phyloP scores from a whole-genome alignment of 2,329 filamentous ascomycete genomes.

The Dendrostoma leiphaemia region DNA sequence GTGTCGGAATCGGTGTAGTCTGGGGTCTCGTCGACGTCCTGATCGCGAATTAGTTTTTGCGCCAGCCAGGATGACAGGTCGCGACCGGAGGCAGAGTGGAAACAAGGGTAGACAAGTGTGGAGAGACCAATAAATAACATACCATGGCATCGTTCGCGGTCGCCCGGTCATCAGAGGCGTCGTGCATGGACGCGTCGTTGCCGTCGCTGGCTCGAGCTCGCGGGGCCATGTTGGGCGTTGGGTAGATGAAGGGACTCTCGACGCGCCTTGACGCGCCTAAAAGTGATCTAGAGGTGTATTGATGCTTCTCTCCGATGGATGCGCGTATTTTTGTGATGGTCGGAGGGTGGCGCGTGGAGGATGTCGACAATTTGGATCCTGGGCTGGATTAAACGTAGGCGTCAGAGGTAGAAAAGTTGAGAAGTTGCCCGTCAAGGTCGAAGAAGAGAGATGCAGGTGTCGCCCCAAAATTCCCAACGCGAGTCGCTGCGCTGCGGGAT shows the following conservation, averaged over 20 bases:
- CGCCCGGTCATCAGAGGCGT: constrained; percentile 48
- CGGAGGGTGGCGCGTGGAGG: neutral
- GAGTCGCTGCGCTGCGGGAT: constrained; percentile 4
- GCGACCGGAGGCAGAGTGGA: neutral
- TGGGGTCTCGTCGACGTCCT: constrained; percentile 65
- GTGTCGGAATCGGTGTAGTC: constrained; percentile 67
- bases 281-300: constrained; percentile 1
- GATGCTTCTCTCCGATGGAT: constrained; percentile 4
- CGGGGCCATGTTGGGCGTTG: constrained; percentile 52
- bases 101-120: neutral
- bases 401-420: constrained; percentile 15
- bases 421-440: constrained; percentile 10
- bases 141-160: constrained; percentile 48
- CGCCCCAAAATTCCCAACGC: constrained; percentile 1
- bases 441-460: constrained; percentile 9
- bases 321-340: neutral
- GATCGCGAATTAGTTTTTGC: constrained; percentile 1
- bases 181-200: constrained; percentile 62
- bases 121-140: constrained; percentile 22
- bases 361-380: constrained; percentile 1
- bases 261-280: constrained; percentile 41
- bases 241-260: constrained; percentile 1
- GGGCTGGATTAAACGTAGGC: neutral
- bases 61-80: neutral
- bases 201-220: constrained; percentile 54